Base-by-base conservation (phyloP, 2,329 filamentous ascomycete species). In the Phialophora tarda region DNA sequence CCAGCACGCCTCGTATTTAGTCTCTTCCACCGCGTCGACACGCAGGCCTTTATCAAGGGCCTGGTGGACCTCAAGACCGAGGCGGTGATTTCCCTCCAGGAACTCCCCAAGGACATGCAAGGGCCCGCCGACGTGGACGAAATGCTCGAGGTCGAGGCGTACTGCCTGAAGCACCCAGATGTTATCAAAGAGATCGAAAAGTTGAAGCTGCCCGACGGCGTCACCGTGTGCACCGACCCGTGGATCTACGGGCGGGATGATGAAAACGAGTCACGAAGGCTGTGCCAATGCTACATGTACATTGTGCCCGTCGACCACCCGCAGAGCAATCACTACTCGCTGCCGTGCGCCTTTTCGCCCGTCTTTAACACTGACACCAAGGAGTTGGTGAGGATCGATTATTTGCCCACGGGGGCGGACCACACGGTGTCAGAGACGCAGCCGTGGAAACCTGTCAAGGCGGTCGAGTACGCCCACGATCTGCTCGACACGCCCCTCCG, bases 211-310 rank as follows among this genome's bases (percentile, higher is more conserved):
- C 47, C 47, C 47, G 47, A 21, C 11, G 47, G 47, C 47, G n/a
- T 21, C 2, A 50, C 47, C 47, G 47, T 50, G 47, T 50, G 47
- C 17, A 21, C n/a, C 47, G 47, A 50, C 47, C 47, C 47, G n/a
- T 50, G 47, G 47, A 50, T 50, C 24, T 50, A 50, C 47, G 47
- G 47, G n/a, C n/a, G 47, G 47, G 47, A 50, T 50, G 47, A 50
- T 10, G 24, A 24, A 12, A 21, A 50, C n/a, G 47, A 50, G 47
- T 21, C 47, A 24, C n/a, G 47, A 12, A 50, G 24, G 47, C 24
- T 50, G 14, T 50, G 47, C 47, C 47, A 50, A 24, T 50, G 47
- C 47, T 50, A 50, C 47, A 50, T 50, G 47, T 50, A 50, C 24
- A 50, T 50, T 21, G 47, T 50, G n/a, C 47, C n/a, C n/a, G n/a